phyloP scores from a whole-genome alignment of 192 early-diverging fungal genomes.

The Coemansia sp. region DNA sequence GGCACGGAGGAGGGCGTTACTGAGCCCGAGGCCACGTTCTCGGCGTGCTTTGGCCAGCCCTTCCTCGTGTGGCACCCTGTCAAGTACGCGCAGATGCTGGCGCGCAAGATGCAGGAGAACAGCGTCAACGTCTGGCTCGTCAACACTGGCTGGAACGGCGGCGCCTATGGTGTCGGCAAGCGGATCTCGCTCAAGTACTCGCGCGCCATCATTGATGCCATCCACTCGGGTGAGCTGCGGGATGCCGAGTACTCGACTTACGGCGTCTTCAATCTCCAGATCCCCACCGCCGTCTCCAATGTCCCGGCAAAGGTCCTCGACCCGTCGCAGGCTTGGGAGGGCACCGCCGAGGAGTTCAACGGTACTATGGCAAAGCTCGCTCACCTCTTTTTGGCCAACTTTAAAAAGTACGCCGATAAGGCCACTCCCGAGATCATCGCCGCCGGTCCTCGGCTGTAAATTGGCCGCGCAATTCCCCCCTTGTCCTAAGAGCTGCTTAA shows the following conservation, averaged over 20 bases:
- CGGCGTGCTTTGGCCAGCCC: conserved; percentile 93
- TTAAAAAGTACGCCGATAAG: conserved; percentile 81
- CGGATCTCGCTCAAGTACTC: conserved; percentile 96
- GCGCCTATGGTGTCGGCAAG: conserved; percentile 86
- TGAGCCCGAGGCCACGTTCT: conserved; percentile 93
- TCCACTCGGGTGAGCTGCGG: conserved; percentile 91
- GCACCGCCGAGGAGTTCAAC: conserved; percentile 66
- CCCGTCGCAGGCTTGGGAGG: conserved; percentile 87
- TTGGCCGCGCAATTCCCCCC: background rate
- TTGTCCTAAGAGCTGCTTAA: too few relatives aligned
- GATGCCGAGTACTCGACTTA: conserved; percentile 85
- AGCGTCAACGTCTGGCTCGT: conserved; percentile 90
- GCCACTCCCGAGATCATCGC: conserved; percentile 73
- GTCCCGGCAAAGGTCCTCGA: conserved; percentile 88
- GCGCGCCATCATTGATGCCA: conserved; percentile 96
- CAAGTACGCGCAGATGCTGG: conserved; percentile 95
- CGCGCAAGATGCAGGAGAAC: conserved; percentile 90
- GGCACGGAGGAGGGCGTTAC: conserved; percentile 96
- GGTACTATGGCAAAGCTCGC: conserved; percentile 77
- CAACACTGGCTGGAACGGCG: conserved; percentile 98
- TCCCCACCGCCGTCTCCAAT: conserved; percentile 77
- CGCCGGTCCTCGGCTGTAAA: conserved; percentile 67
- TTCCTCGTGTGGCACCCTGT: conserved; percentile 97
- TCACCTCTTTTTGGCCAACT: conserved; percentile 87
- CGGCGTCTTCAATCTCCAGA: conserved; percentile 84